Evolutionary conservation across 805 yeast genomes (phyloP), one percentile per base, ranked within the genome.

Genomic region (Wickerhamomyces alni): DNA sequence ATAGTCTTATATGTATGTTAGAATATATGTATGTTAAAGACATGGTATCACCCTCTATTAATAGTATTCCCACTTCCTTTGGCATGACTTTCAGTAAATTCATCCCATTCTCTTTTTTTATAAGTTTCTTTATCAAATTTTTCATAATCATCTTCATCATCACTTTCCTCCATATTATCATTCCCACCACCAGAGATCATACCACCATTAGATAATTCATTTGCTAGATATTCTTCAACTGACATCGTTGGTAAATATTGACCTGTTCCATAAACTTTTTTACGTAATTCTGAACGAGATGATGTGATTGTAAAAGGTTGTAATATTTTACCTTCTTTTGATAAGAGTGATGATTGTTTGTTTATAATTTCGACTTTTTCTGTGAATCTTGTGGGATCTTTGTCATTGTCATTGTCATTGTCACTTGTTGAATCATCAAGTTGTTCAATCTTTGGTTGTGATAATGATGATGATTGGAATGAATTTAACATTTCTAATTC

Each of bases 211-310:
- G 80, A 79, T 45, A 85, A 67, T 57, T 93, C 99, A 50, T 87
- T 78, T 35, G 88, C 95, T 38, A 93, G 66, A 44, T 84, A 81
- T 51, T 93, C 97, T 47, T 93, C 99, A 0, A 93, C 88, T 0
- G 95, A 69, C 93, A 93, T 87, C 0, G 97, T 87, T 2, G 99
- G 99, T 22, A 91, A 69, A 19, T 73, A 78, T 61, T 93, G 97
- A 1, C 97, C 99, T 2, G 94, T 87, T 2, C 97, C 96, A 50
- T 75, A 78, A 0, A 89, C 96, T 51, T 80, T 75, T 25, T 69
- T 64, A 41, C 72, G 67, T 15, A 87, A 48, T 34, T 80, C 75
- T 28, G 76, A 77, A 78, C 76, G 15, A 91, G 70, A n/a, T n/a
- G n/a, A n/a, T n/a, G n/a, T n/a, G n/a, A n/a, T n/a, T 0, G 91